Evolutionary conservation across 495 filamentous ascomycete genomes (phyloP), one percentile per base, ranked within the genome.

Genomic region (Penicillium crystallinum): DNA sequence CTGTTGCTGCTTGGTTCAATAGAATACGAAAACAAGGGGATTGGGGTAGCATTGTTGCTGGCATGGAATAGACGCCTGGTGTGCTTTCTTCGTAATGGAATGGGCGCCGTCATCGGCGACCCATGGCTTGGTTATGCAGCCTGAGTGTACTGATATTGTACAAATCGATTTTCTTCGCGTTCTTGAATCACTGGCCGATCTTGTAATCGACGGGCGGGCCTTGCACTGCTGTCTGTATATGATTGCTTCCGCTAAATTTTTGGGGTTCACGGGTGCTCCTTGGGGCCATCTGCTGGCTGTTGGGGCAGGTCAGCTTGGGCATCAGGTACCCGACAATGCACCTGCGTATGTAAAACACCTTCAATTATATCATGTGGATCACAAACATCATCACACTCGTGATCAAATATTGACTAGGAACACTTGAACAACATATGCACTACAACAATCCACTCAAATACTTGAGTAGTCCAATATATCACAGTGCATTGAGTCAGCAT

Each of bases 71-170:
- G 59, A 68, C 55, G 50, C 63, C 56, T 41, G 54, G 48, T 59
- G 33, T 46, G 34, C 36, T 64, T 61, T 52, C 56, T 56, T 49
- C 53, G 57, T 62, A 59, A 61, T 52, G 50, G 46, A 56, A 58
- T 51, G 42, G 53, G 59, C 56, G 50, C 57, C 31, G 35, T 59
- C 38, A 49, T 47, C 25, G 55, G 50, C 43, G 49, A 42, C 51
- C 43, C 35, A 34, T 56, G 50, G 49, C 42, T 58, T 49, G 53
- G 50, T 59, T 52, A 61, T 58, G 57, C 56, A 55, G 51, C 53
- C 49, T 56, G 62, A 56, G 62, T 74, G 72, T 76, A 76, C 73
- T 73, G 68, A 71, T 75, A 75, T 51, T 76, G 73, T 76, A 76
- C 72, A 76, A 76, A 76, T 73, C 62, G 60, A 74, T 69, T 66